These are phyloP conservation scores for Solanum peruvianum DNA, from an alignment of 257 asterid species.

Conservation along the genomic window DNA sequence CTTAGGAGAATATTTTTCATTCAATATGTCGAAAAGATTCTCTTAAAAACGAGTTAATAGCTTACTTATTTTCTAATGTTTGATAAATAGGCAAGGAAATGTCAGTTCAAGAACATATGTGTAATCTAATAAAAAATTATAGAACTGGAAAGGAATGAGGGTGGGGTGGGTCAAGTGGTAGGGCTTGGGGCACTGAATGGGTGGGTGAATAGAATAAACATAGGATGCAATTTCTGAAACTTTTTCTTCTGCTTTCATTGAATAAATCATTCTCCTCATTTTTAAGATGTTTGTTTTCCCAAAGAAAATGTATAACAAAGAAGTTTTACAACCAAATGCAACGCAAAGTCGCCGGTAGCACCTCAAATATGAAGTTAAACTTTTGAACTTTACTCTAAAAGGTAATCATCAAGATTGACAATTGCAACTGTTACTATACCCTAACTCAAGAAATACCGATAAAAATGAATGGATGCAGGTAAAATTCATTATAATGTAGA, in stretches of 20 bases:
- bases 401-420: not conserved
- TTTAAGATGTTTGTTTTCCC: not conserved
- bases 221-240: not conserved
- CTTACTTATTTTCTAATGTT: not conserved
- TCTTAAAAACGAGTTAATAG: not conserved
- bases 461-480: not conserved
- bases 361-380: not conserved
- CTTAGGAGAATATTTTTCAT: too few species aligned
- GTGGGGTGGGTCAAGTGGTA: not conserved
- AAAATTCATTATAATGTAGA: not conserved
- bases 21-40: not conserved
- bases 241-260: not conserved
- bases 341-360: not conserved
- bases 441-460: not conserved
- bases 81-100: not conserved
- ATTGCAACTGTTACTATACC: not conserved
- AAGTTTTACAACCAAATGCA: not conserved
- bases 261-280: not conserved
- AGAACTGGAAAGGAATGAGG: too few species aligned
- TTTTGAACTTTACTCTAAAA: not conserved
- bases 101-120: not conserved
- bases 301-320: not conserved
- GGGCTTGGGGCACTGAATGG: not conserved
- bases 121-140: not conserved
- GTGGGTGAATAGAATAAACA: not conserved